phyloP scores from a whole-genome alignment of 1,284 basidiomycete species.

The Cystobasidium sp. region DNA sequence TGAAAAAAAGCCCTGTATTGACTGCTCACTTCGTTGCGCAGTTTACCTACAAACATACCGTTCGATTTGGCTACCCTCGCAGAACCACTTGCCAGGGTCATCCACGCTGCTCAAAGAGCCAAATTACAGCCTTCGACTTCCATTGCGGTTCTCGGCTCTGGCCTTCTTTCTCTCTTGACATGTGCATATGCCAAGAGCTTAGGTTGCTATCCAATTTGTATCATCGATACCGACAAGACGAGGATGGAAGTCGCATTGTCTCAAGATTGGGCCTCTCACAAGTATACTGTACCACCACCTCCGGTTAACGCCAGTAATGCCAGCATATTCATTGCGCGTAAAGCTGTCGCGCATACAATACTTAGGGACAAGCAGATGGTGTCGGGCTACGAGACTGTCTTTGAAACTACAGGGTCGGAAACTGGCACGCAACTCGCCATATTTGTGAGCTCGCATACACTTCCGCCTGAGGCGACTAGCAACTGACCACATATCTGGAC shows the following conservation, averaged over 20 bases:
- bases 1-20: not conserved
- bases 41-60: slow-evolving; percentile 22
- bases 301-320: not conserved
- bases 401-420: slow-evolving; percentile 34
- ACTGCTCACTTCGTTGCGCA: not conserved
- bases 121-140: slow-evolving; percentile 32
- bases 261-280: slow-evolving; percentile 28
- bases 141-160: slow-evolving; percentile 27
- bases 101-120: slow-evolving; percentile 5
- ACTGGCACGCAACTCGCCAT: slow-evolving; percentile 19
- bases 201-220: slow-evolving; percentile 26
- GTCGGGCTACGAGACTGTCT: slow-evolving; percentile 21
- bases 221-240: slow-evolving; percentile 22
- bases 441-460: slow-evolving; percentile 22
- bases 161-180: slow-evolving; percentile 25
- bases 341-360: slow-evolving; percentile 5
- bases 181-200: slow-evolving; percentile 34
- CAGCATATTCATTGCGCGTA: slow-evolving; percentile 7
- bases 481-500: not conserved
- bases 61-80: slow-evolving; percentile 24
- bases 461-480: not conserved
- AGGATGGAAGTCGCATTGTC: slow-evolving; percentile 18
- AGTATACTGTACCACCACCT: slow-evolving; percentile 8
- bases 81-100: slow-evolving; percentile 27
- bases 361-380: slow-evolving; percentile 1